A percentile compares a stretch with the other conserved stretches of the same genome.
phyloP scores from a whole-genome alignment of 768 basidiomycete genomes.

The Serendipita sp. region DNA sequence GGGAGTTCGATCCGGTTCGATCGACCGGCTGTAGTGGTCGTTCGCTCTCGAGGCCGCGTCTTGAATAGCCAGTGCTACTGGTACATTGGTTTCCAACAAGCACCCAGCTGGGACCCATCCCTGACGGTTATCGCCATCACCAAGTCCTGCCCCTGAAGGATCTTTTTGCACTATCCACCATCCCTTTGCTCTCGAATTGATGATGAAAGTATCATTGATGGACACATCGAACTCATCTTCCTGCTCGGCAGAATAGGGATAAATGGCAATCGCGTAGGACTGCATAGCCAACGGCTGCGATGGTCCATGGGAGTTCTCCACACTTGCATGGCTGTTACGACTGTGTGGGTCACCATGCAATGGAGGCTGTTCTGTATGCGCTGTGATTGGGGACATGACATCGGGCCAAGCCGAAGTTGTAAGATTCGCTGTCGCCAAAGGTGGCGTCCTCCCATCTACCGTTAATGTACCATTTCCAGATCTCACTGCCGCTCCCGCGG shows the following conservation, averaged over 20 bases:
- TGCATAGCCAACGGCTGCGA: background rate
- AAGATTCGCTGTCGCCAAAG: conserved; percentile 39
- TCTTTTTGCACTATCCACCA: conserved; percentile 99
- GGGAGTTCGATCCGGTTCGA: conserved; percentile 37
- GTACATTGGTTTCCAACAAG: conserved; percentile 79
- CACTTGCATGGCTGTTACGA: conserved; percentile 18
- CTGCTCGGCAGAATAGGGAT: conserved; percentile 96
- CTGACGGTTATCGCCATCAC: conserved; percentile 65
- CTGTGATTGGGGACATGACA: conserved; percentile 36
- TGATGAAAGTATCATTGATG: conserved; percentile 87
- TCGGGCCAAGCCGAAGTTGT: conserved; percentile 61
- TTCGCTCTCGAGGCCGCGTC: conserved; percentile 47
- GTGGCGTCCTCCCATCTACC: conserved; percentile 20
- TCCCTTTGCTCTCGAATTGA: conserved; percentile 82
- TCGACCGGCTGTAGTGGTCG: conserved; percentile 9
- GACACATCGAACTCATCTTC: conserved; percentile 93
- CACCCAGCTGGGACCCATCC: conserved; percentile 99
- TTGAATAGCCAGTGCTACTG: conserved; percentile 73
- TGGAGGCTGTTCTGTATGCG: conserved; percentile 8
- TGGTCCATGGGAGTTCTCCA: background rate
- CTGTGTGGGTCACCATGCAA: conserved; percentile 18
- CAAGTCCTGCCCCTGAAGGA: conserved; percentile 62
- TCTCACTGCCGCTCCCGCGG: background rate
- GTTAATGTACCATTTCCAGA: background rate
- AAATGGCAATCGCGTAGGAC: conserved; percentile 94